A percentile compares a stretch with the other conserved stretches of the same genome.
phyloP scores from a whole-genome alignment of 2,329 filamentous ascomycete genomes.

The Camptophora hylomeconis region DNA sequence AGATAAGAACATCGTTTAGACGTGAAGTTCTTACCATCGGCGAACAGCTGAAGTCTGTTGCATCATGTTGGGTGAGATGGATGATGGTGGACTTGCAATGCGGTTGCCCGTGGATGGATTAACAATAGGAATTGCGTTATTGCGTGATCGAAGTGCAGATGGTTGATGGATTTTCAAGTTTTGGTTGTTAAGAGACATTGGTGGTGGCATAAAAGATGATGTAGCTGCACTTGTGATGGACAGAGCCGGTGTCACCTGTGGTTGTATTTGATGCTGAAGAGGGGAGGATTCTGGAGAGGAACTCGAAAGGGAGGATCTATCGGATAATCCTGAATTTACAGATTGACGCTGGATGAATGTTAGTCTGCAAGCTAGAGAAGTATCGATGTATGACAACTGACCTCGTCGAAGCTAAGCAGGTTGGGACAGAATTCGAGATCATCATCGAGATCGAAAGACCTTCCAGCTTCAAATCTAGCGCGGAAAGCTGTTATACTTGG shows the following conservation, averaged over 20 bases:
- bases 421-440: constrained; percentile 92
- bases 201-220: constrained; percentile 39
- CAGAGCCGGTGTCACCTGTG: constrained; percentile 58
- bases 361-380: constrained; percentile 12
- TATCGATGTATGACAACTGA: constrained; percentile 32
- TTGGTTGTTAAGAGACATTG: constrained; percentile 53
- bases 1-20: neutral
- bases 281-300: constrained; percentile 87
- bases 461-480: constrained; percentile 75
- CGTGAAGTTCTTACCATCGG: constrained; percentile 23
- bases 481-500: constrained; percentile 66
- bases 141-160: constrained; percentile 57
- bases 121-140: constrained; percentile 95
- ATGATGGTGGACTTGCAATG: constrained; percentile 76
- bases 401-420: constrained; percentile 84
- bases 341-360: constrained; percentile 58
- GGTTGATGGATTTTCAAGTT: constrained; percentile 84
- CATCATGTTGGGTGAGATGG: constrained; percentile 52
- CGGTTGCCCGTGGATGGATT: constrained; percentile 83
- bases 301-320: constrained; percentile 88
- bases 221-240: constrained; percentile 53
- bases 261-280: constrained; percentile 66
- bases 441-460: constrained; percentile 91
- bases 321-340: constrained; percentile 77
- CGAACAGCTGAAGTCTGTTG: constrained; percentile 35